Evolutionary conservation across 371 early-diverging fungal genomes (phyloP).

Genomic region (Mucor racemosus): DNA sequence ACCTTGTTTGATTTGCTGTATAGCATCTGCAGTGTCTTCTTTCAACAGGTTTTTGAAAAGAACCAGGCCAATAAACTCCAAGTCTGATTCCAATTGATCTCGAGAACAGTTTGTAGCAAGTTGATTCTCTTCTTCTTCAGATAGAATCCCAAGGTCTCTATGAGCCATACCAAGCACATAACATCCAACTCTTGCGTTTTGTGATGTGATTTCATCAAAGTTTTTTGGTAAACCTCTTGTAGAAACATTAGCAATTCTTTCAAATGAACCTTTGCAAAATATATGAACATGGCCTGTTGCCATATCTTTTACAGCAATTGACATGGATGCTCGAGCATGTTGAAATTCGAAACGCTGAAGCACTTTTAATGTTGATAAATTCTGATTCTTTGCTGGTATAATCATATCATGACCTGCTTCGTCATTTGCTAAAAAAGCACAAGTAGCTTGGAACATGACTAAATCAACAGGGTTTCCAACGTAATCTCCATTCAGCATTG

Average conservation of each 20-base stretch:
- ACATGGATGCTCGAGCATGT: slow-evolving; percentile 80
- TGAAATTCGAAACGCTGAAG: slow-evolving; percentile 84
- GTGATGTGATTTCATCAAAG: slow-evolving; percentile 51
- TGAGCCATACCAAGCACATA: slow-evolving; percentile 80
- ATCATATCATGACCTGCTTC: background rate
- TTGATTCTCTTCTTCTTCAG: slow-evolving; percentile 35
- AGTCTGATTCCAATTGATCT: slow-evolving; percentile 65
- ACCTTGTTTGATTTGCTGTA: slow-evolving; percentile 73
- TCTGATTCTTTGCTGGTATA: background rate
- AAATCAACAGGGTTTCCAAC: slow-evolving; percentile 91
- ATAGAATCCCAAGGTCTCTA: slow-evolving; percentile 49
- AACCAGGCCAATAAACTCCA: slow-evolving; percentile 68
- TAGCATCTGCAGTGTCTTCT: slow-evolving; percentile 67
- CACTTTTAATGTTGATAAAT: slow-evolving; percentile 27
- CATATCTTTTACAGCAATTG: slow-evolving; percentile 64
- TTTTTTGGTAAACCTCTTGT: slow-evolving; percentile 54
- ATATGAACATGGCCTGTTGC: slow-evolving; percentile 54
- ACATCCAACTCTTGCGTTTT: slow-evolving; percentile 71
- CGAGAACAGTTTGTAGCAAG: slow-evolving; percentile 40
- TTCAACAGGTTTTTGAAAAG: slow-evolving; percentile 87
- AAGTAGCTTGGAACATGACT: slow-evolving; percentile 79
- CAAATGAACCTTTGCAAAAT: slow-evolving; percentile 82
- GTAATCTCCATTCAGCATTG: slow-evolving; percentile 56
- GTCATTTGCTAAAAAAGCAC: slow-evolving; percentile 1
- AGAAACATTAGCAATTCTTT: slow-evolving; percentile 58